phyloP scores from a whole-genome alignment of 192 early-diverging fungal genomes.

The Linnemannia exigua region DNA sequence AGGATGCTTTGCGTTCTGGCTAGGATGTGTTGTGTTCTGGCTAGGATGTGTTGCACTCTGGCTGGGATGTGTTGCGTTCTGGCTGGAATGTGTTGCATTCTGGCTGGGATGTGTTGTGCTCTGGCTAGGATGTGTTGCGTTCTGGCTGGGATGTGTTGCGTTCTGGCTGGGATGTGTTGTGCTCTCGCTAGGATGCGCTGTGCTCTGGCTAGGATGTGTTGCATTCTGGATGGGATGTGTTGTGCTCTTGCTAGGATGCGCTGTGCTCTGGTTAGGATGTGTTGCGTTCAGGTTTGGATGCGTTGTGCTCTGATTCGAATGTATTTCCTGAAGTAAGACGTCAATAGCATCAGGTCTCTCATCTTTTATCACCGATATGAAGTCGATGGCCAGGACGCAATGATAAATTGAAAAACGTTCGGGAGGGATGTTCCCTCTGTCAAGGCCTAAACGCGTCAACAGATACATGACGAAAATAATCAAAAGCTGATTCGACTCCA shows the following conservation, averaged over 20 bases:
- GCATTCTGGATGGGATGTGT: not conserved
- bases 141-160: no score
- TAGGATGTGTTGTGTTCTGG: not conserved
- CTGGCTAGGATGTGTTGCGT: no score
- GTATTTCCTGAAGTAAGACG: not conserved
- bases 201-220: not conserved
- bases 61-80: not conserved
- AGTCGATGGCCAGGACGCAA: constrained; percentile 6
- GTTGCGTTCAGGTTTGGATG: not conserved
- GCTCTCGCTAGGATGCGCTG: no score
- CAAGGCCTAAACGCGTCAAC: not conserved
- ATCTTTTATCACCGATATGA: constrained; percentile 26
- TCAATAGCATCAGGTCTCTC: constrained; percentile 21
- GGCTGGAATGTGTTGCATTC: no score
- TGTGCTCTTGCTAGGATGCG: no score
- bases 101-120: no score
- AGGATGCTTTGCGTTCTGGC: no score
- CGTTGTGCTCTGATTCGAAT: not conserved
- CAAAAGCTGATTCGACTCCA: constrained; percentile 3
- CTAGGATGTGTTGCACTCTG: not conserved
- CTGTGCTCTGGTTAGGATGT: no score
- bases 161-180: no score
- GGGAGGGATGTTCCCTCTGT: not conserved
- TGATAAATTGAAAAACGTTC: not conserved
- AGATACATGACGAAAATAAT: not conserved